Evolutionary conservation across 2,329 filamentous ascomycete species (phyloP).

Genomic region (Aspergillus fumigatus): DNA sequence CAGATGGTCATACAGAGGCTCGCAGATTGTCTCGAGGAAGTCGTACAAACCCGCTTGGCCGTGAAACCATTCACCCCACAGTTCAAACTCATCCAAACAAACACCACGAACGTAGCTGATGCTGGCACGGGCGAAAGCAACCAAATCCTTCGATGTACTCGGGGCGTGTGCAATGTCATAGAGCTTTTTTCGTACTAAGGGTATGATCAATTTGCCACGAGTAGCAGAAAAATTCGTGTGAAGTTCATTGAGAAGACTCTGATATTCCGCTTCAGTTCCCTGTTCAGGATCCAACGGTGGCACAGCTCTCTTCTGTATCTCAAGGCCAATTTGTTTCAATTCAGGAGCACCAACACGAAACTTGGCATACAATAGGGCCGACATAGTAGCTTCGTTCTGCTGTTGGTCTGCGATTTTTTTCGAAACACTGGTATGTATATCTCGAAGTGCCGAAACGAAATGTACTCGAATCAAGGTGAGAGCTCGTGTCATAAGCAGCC

Average conservation of each 20-base stretch:
- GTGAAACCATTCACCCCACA: slow-evolving; percentile 65
- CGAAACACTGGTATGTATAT: slow-evolving; percentile 58
- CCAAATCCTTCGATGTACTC: slow-evolving; percentile 59
- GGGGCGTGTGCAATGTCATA: slow-evolving; percentile 53
- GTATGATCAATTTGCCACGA: slow-evolving; percentile 55
- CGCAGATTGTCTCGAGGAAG: slow-evolving; percentile 63
- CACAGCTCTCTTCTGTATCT: slow-evolving; percentile 63
- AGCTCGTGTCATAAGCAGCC: slow-evolving; percentile 68
- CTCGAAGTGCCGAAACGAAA: slow-evolving; percentile 59
- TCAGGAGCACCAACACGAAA: slow-evolving; percentile 64
- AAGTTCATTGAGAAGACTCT: slow-evolving; percentile 61
- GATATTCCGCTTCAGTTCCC: slow-evolving; percentile 59
- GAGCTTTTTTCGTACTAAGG: slow-evolving; percentile 58
- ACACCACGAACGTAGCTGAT: slow-evolving; percentile 63
- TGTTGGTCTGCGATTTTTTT: slow-evolving; percentile 63
- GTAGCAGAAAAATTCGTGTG: slow-evolving; percentile 61
- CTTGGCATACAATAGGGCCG: slow-evolving; percentile 66
- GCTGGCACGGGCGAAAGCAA: slow-evolving; percentile 59
- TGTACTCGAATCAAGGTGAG: slow-evolving; percentile 64
- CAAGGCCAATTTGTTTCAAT: slow-evolving; percentile 60
- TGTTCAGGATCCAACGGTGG: slow-evolving; percentile 56
- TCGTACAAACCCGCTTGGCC: slow-evolving; percentile 60
- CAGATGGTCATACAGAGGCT: slow-evolving; percentile 63
- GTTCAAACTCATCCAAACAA: slow-evolving; percentile 62
- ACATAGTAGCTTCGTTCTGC: slow-evolving; percentile 67